Evolutionary conservation across 2,329 filamentous ascomycete species (phyloP).

Genomic region (Calonectria hongkongensis): DNA sequence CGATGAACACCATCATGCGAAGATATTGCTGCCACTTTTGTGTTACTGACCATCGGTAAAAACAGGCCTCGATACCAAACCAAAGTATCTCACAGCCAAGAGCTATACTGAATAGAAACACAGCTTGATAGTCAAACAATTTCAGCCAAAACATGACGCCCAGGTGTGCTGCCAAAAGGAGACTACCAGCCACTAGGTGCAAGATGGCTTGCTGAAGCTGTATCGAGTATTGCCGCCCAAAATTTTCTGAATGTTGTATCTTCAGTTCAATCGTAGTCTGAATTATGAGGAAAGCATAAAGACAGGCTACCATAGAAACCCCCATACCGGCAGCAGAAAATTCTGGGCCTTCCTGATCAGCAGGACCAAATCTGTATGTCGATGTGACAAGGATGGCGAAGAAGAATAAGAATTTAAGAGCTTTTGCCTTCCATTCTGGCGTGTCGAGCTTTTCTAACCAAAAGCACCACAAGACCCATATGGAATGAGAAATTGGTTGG

Average conservation of each 20-base stretch:
- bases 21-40: neutral
- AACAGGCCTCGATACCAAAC: neutral
- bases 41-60: neutral
- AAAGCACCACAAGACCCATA: conserved; percentile 7
- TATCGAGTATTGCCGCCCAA: neutral
- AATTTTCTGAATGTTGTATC: neutral
- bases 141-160: neutral
- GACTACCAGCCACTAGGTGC: neutral
- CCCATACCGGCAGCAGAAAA: neutral
- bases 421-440: neutral
- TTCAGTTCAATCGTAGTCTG: neutral
- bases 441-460: no score
- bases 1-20: neutral
- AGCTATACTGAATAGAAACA: neutral
- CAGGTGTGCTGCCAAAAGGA: neutral
- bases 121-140: neutral
- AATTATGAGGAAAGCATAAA: neutral
- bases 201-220: neutral
- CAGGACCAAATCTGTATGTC: neutral
- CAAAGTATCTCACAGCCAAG: neutral
- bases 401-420: neutral
- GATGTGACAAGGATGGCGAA: neutral
- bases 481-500: neutral
- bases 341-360: neutral
- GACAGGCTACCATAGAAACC: neutral